Base-by-base conservation (phyloP, 1,284 basidiomycete species). In the Phlebopus sp. region DNA sequence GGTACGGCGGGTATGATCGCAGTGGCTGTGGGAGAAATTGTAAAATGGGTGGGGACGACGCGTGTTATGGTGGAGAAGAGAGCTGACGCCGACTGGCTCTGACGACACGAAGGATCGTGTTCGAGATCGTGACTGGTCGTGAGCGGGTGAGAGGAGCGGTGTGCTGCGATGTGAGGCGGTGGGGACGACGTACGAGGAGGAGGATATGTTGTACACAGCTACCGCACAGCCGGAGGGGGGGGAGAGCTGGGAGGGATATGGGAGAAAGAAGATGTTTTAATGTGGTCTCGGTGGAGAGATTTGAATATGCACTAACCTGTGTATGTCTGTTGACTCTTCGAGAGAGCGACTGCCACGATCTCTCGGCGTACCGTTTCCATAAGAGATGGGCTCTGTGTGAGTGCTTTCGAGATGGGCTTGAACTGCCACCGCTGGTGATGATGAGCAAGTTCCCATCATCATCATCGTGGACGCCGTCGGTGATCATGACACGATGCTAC, bases 21-120 rank as follows among this genome's bases (percentile, higher is more conserved):
- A 5, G 63, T 64, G 57, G 61, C 61, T 65, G 64, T 66, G 62
- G 48, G 40, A 30, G 48, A 47, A 63, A 66, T 57, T 64, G 60
- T 37, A 59, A 66, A 51, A 55, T 38, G 49, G 41, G 48, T 46
- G 51, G 41, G 46, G 49, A 44, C 51, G 60, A 54, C 37, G 38
- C 31, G 39, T 46, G 35, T 30, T 21, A 37, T 44, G 30, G 49
- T 42, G 47, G 29, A 55, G 51, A 47, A 47, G 34, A 50, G 30
- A 30, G 30, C 39, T 21, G 45, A 15, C 35, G 27, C 29, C 29
- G 43, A 40, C 17, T 29, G 19, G 18, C 45, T 18, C 31, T 32
- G 19, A 21, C 9, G 5, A 2, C 38, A 31, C 30, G 31, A 47
- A 43, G 32, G 32, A 45, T 51, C 59, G 63, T 52, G 35, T 19